Evolutionary conservation across 495 filamentous ascomycete genomes (phyloP).

Genomic region (Paragyromitra xinjiangensis): DNA sequence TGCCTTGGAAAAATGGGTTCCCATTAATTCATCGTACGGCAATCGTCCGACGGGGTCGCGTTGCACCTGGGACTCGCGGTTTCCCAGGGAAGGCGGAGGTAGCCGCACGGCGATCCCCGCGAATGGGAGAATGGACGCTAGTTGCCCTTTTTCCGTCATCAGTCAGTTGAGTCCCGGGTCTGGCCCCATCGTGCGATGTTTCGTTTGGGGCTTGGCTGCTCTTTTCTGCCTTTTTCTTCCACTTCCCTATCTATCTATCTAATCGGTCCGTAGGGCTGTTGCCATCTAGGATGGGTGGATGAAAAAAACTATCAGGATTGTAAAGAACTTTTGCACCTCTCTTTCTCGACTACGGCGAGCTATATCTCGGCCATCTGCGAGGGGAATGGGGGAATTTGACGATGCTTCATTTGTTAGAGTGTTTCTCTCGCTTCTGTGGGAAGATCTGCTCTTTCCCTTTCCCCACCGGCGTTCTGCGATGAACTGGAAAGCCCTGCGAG

Average conservation of each 20-base stretch:
- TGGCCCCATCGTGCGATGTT: not conserved
- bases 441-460: not conserved
- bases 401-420: not conserved
- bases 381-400: not conserved
- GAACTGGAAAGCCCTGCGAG: not conserved
- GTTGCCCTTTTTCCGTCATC: not conserved
- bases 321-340: not conserved
- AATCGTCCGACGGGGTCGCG: slow-evolving; percentile 14
- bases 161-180: not conserved
- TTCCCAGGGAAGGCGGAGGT: slow-evolving; percentile 25
- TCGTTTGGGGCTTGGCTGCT: not conserved
- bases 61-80: not conserved
- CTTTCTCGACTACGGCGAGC: not conserved
- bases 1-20: slow-evolving; percentile 5
- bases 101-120: slow-evolving; percentile 49
- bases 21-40: not conserved
- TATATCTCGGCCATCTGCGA: slow-evolving; percentile 1
- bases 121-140: slow-evolving; percentile 1
- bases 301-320: not conserved
- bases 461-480: slow-evolving; percentile 1
- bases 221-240: not conserved
- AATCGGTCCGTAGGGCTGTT: slow-evolving; percentile 3
- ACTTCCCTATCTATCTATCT: not conserved
- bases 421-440: not conserved
- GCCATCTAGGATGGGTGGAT: not conserved